A percentile compares a stretch with the other conserved stretches of the same genome.
These are phyloP conservation scores for Phenoliferia sp. DNA, from an alignment of 1,284 basidiomycete genomes.

Conservation along the genomic window DNA sequence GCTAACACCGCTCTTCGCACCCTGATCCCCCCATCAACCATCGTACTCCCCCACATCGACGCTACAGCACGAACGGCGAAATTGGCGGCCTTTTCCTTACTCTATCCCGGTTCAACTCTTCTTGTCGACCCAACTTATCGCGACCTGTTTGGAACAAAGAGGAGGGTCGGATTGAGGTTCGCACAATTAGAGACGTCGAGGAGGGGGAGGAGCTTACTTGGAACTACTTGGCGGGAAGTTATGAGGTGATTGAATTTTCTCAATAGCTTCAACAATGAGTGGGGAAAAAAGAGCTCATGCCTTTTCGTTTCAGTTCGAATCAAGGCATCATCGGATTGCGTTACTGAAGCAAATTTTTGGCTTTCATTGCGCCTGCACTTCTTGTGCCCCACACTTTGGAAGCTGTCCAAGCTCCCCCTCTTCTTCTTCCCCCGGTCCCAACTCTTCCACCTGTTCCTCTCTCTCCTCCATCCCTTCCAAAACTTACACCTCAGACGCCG, in stretches of 20 bases:
- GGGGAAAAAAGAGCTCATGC: not conserved
- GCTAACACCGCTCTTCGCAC: not conserved
- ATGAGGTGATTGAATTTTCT: constrained; percentile 11
- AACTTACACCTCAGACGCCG: no score
- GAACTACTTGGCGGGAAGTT: constrained; percentile 21
- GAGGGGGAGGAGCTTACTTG: constrained; percentile 31
- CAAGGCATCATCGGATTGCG: constrained; percentile 9
- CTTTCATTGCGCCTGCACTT: constrained; percentile 26
- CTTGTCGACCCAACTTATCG: constrained; percentile 30
- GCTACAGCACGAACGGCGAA: constrained; percentile 18
- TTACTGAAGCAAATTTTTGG: constrained; percentile 29
- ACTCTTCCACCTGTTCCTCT: no score
- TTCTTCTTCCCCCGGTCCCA: no score
- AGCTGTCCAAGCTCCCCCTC: no score
- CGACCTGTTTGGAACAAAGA: constrained; percentile 26
- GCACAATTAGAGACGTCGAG: constrained; percentile 26
- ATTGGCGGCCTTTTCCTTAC: constrained; percentile 32
- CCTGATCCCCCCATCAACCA: not conserved
- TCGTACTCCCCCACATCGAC: not conserved
- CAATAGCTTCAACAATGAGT: not conserved
- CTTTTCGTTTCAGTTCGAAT: constrained; percentile 2
- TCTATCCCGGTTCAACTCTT: constrained; percentile 33
- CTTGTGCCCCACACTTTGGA: constrained; percentile 10
- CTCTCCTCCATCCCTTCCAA: no score
- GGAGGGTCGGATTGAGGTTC: constrained; percentile 11